Evolutionary conservation across 345 rosid genomes (phyloP).

Genomic region (Angophora floribunda): DNA sequence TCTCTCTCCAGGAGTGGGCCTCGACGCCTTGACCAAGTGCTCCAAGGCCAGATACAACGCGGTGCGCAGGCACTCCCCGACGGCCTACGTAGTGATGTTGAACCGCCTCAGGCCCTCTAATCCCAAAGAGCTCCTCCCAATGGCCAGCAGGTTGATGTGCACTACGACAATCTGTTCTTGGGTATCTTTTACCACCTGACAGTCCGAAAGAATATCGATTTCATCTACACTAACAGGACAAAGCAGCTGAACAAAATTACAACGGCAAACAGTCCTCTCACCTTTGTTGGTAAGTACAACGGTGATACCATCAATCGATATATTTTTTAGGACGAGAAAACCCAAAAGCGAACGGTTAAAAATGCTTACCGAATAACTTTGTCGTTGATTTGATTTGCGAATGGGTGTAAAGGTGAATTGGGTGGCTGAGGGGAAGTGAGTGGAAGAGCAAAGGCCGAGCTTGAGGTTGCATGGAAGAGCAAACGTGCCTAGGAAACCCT

Average conservation of each 20-base stretch:
- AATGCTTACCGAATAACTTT: not conserved
- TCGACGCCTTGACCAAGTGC: slow-evolving; percentile 12
- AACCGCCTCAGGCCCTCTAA: slow-evolving; percentile 22
- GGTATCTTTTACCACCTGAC: slow-evolving; percentile 16
- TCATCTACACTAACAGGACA: slow-evolving; percentile 14
- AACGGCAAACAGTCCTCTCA: slow-evolving; percentile 41
- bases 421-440: slow-evolving; percentile 42
- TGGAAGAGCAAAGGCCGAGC: slow-evolving; percentile 24
- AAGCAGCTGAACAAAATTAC: slow-evolving; percentile 22
- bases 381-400: not conserved
- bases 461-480: slow-evolving; percentile 37
- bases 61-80: slow-evolving; percentile 22
- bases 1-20: slow-evolving; percentile 23
- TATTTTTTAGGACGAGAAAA: not conserved
- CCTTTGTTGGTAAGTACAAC: slow-evolving; percentile 34
- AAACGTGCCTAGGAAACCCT: not conserved
- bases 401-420: slow-evolving; percentile 33
- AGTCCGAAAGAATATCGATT: slow-evolving; percentile 39
- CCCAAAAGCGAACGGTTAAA: not conserved
- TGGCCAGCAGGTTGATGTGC: slow-evolving; percentile 43
- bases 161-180: slow-evolving; percentile 37
- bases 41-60: slow-evolving; percentile 33
- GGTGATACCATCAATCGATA: not conserved
- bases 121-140: slow-evolving; percentile 36
- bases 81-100: slow-evolving; percentile 39